Percentiles rank a stretch among this genome's conserved stretches.
Conservation (phyloP, 2,329 filamentous ascomycete genomes). For the Chaetothyriales sp. region DNA sequence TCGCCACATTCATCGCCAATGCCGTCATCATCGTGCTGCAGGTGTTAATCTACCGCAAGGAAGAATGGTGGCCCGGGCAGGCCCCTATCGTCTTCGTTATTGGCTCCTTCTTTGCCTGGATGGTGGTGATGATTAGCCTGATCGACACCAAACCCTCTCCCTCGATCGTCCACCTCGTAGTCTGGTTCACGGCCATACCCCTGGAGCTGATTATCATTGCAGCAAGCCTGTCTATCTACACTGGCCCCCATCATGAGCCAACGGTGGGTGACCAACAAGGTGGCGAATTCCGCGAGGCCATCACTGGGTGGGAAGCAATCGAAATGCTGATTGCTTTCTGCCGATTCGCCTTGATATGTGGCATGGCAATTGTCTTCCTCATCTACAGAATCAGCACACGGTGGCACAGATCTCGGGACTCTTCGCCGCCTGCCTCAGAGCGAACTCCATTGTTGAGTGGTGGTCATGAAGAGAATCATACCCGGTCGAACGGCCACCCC, state of each 20-base stretch:
- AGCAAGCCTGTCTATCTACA: conserved; percentile 56
- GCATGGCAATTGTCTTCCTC: conserved; percentile 47
- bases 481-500: conserved; percentile 30
- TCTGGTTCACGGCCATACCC: conserved; percentile 61
- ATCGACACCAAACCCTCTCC: conserved; percentile 73
- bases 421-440: conserved; percentile 23
- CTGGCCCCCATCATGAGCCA: conserved; percentile 51
- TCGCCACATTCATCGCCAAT: conserved; percentile 64
- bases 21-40: conserved; percentile 60
- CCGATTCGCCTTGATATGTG: conserved; percentile 53
- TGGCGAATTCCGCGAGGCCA: conserved; percentile 27
- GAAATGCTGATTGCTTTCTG: conserved; percentile 45
- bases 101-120: conserved; percentile 74
- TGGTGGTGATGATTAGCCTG: conserved; percentile 72
- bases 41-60: conserved; percentile 50
- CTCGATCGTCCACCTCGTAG: conserved; percentile 61
- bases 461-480: conserved; percentile 25
- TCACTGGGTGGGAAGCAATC: conserved; percentile 31
- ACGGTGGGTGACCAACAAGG: conserved; percentile 36
- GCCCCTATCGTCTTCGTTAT: conserved; percentile 66
- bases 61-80: conserved; percentile 73
- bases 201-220: conserved; percentile 61
- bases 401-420: not conserved
- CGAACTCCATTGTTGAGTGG: conserved; percentile 30
- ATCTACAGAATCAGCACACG: conserved; percentile 34